phyloP scores from a whole-genome alignment of 768 basidiomycete genomes.

The Clitopilus hobsonii region DNA sequence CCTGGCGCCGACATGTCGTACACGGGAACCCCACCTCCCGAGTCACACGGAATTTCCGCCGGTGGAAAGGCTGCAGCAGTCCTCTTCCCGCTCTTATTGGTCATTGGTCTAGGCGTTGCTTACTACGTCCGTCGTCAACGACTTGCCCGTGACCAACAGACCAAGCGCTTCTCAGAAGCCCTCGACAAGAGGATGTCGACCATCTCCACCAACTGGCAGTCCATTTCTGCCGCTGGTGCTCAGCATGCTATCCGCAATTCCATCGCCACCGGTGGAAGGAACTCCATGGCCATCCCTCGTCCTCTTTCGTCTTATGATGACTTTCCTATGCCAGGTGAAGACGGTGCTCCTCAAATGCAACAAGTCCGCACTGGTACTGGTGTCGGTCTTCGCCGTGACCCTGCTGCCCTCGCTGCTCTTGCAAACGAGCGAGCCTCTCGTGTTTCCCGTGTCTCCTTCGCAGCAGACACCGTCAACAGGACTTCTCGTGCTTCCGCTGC shows the following conservation, averaged over 20 bases:
- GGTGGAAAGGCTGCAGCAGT: constrained; percentile 61
- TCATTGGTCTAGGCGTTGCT: constrained; percentile 36
- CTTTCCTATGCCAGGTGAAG: constrained; percentile 9
- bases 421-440: constrained; percentile 36
- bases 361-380: constrained; percentile 44
- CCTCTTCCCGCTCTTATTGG: constrained; percentile 61
- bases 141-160: constrained; percentile 41
- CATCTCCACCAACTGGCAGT: constrained; percentile 75
- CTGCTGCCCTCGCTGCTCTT: constrained; percentile 24
- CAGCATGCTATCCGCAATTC: constrained; percentile 68
- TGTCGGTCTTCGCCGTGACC: constrained; percentile 43
- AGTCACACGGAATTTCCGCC: constrained; percentile 16
- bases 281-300: background rate
- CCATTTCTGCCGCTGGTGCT: constrained; percentile 65
- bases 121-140: constrained; percentile 55
- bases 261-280: constrained; percentile 32
- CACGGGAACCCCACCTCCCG: constrained; percentile 25
- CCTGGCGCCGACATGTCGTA: constrained; percentile 35
- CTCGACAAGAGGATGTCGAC: constrained; percentile 84
- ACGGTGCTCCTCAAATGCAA: constrained; percentile 26
- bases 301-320: constrained; percentile 1
- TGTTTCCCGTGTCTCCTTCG: constrained; percentile 67
- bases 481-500: constrained; percentile 35
- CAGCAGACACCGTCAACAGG: constrained; percentile 39
- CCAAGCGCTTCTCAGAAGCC: constrained; percentile 56